A percentile compares a stretch with the other conserved stretches of the same genome.
Conservation (phyloP, 768 basidiomycete genomes). For the Tulasnella calospora region DNA sequence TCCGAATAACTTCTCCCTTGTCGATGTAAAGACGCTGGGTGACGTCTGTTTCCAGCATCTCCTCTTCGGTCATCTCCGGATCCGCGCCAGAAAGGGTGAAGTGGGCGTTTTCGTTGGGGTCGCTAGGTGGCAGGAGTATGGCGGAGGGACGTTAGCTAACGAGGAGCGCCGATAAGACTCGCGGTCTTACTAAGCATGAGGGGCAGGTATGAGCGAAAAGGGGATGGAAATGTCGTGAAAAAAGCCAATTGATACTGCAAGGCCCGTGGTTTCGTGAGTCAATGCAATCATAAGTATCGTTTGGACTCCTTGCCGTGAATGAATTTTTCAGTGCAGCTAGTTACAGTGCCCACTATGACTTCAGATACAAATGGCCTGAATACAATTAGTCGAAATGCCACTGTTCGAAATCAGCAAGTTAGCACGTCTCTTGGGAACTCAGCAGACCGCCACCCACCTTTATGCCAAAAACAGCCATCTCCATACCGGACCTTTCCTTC, state of each 20-base stretch:
- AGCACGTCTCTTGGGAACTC: not conserved
- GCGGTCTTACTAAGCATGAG: conserved; percentile 63
- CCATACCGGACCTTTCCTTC: conserved; percentile 94
- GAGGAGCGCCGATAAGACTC: not conserved
- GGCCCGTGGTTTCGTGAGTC: not conserved
- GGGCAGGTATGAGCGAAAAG: conserved; percentile 69
- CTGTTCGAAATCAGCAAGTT: conserved; percentile 40
- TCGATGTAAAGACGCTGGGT: conserved; percentile 76
- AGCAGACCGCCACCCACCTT: conserved; percentile 48
- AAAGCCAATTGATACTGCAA: conserved; percentile 76
- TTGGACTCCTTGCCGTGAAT: conserved; percentile 60
- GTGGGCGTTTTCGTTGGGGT: conserved; percentile 74
- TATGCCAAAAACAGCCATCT: conserved; percentile 93
- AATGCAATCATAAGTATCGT: not conserved
- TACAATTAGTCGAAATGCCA: conserved; percentile 81
- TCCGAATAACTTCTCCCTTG: conserved; percentile 65
- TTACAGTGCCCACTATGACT: conserved; percentile 83
- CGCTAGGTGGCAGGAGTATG: conserved; percentile 42
- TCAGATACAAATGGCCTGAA: conserved; percentile 90
- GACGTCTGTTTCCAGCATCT: conserved; percentile 64
- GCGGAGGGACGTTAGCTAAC: not conserved
- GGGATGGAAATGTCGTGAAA: conserved; percentile 94
- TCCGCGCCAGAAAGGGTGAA: conserved; percentile 66
- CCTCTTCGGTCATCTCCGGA: conserved; percentile 45
- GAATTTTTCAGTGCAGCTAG: conserved; percentile 78